phyloP scores from a whole-genome alignment of 1,139 yeast genomes.

The Kluyveromyces marxianus region DNA sequence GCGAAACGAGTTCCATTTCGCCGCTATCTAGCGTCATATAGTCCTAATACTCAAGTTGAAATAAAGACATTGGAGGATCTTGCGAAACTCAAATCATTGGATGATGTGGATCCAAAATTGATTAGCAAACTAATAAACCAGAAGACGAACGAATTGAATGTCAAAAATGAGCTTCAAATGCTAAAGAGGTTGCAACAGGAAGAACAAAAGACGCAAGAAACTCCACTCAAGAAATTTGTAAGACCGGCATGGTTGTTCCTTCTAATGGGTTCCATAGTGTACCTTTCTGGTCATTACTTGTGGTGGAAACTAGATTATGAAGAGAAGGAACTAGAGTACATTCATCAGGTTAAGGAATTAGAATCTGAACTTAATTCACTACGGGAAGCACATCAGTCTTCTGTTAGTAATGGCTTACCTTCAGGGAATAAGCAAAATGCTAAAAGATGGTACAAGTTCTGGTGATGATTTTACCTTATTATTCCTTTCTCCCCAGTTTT shows the following conservation, averaged over 20 bases:
- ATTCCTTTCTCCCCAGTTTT: not conserved
- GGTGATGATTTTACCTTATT: slow-evolving; percentile 15
- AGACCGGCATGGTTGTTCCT: slow-evolving; percentile 27
- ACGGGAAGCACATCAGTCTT: slow-evolving; percentile 4
- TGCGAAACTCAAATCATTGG: slow-evolving; percentile 23
- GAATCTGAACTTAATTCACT: slow-evolving; percentile 16
- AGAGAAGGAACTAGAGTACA: slow-evolving; percentile 23
- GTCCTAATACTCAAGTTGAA: not conserved
- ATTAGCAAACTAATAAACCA: slow-evolving; percentile 26
- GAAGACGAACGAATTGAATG: slow-evolving; percentile 24
- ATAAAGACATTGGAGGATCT: slow-evolving; percentile 26
- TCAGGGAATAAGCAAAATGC: not conserved
- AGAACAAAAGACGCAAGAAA: slow-evolving; percentile 16
- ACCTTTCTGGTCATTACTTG: slow-evolving; percentile 24
- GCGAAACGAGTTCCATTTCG: slow-evolving; percentile 1
- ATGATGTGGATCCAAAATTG: slow-evolving; percentile 28
- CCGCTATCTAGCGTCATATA: not conserved
- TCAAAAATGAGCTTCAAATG: slow-evolving; percentile 24
- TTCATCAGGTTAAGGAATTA: slow-evolving; percentile 12
- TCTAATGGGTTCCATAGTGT: slow-evolving; percentile 27
- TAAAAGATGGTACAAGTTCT: slow-evolving; percentile 4
- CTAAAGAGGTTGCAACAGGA: slow-evolving; percentile 21
- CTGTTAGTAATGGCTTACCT: not conserved
- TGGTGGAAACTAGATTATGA: slow-evolving; percentile 33
- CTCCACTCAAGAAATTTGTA: slow-evolving; percentile 18